phyloP scores from a whole-genome alignment of 2,329 filamentous ascomycete species.

The Cryphonectria parasitica region DNA sequence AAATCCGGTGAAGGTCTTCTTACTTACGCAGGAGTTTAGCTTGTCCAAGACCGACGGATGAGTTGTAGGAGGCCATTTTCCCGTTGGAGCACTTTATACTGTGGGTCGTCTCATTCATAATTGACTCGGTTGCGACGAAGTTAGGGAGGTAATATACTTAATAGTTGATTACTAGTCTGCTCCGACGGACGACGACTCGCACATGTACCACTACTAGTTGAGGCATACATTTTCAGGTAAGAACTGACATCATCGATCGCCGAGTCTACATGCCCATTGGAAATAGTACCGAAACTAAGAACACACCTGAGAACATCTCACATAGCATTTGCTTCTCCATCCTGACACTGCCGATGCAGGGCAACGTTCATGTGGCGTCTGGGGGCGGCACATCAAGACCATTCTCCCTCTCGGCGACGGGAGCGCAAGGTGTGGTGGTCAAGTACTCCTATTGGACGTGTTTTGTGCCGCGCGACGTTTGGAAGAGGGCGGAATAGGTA shows the following conservation, averaged over 20 bases:
- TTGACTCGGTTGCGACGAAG: not conserved
- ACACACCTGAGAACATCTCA: not conserved
- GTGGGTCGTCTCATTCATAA: not conserved
- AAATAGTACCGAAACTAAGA: not conserved
- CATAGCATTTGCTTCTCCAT: not conserved
- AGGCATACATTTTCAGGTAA: not conserved
- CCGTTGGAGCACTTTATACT: not conserved
- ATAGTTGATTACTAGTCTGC: not conserved
- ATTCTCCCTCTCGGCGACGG: not conserved
- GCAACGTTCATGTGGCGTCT: not conserved
- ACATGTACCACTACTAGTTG: not conserved
- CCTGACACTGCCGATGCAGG: not conserved
- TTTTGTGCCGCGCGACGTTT: not conserved
- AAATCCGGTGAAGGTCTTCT: too few relatives aligned
- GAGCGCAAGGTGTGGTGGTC: not conserved
- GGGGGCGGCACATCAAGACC: not conserved
- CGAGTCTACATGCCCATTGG: not conserved
- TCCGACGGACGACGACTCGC: too few relatives aligned
- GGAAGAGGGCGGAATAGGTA: not conserved
- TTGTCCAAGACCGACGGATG: not conserved
- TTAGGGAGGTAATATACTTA: not conserved
- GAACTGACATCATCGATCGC: slow-evolving; percentile 1
- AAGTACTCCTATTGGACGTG: not conserved
- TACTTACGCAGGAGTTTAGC: slow-evolving; percentile 6
- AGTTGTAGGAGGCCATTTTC: slow-evolving; percentile 10